Percentiles rank a stretch among this genome's conserved stretches.
These are phyloP conservation scores for Escovopsis sp. DNA, from an alignment of 2,329 filamentous ascomycete genomes.

Conservation along the genomic window DNA sequence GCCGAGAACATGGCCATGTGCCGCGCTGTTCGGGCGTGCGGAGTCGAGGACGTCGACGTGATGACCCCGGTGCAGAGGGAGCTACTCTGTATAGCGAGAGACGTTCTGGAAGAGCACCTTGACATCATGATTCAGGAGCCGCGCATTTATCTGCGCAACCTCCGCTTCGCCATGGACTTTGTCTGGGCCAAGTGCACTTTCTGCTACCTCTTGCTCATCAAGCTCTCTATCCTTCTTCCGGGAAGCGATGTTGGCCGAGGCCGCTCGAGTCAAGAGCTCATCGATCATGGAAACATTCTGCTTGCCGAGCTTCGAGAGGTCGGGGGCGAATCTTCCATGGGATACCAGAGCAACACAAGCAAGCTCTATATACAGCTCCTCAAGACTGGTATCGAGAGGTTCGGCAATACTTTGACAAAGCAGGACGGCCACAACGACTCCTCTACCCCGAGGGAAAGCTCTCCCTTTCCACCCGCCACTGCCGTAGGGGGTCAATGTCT, in stretches of 20 bases:
- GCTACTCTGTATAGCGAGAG: constrained; percentile 33
- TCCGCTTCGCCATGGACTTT: constrained; percentile 40
- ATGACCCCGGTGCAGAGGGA: constrained; percentile 32
- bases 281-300: constrained; percentile 9
- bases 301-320: constrained; percentile 12
- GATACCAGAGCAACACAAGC: constrained; percentile 19
- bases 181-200: constrained; percentile 44
- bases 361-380: constrained; percentile 14
- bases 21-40: constrained; percentile 28
- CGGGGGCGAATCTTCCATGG: constrained; percentile 1
- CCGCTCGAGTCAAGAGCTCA: constrained; percentile 6
- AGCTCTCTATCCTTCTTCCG: constrained; percentile 32
- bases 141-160: constrained; percentile 30
- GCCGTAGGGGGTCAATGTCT: not conserved
- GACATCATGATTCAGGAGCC: constrained; percentile 29
- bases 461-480: not conserved
- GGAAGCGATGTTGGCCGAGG: constrained; percentile 12
- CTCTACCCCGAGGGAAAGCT: not conserved
- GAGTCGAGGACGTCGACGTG: constrained; percentile 17
- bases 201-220: constrained; percentile 38
- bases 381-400: constrained; percentile 11
- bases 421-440: not conserved
- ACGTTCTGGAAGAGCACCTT: constrained; percentile 33
- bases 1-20: constrained; percentile 35
- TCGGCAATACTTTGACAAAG: constrained; percentile 6